Conservation (phyloP, 345 rosid genomes). For the Eucalyptus guilfoylei region DNA sequence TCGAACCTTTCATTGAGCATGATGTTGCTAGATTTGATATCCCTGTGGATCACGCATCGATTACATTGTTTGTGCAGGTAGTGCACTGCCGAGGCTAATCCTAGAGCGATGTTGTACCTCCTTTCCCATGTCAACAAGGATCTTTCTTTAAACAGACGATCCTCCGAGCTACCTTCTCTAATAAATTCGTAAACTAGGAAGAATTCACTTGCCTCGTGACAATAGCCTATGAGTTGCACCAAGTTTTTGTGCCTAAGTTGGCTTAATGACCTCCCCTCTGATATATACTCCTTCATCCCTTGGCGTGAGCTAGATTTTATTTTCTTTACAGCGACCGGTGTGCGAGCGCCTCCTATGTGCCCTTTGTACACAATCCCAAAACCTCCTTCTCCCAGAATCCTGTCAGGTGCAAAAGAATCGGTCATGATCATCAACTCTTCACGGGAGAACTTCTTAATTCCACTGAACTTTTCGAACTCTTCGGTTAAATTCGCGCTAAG, state of each 20-base stretch:
- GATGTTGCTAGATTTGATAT: not conserved
- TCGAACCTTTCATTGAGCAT: fast-evolving
- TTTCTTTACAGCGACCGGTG: not conserved
- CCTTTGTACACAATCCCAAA: not conserved
- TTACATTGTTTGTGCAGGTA: not conserved
- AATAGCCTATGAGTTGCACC: not conserved
- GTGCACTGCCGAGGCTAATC: fast-evolving
- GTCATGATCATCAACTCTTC: too few species aligned
- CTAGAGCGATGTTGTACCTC: not conserved
- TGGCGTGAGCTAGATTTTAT: not conserved
- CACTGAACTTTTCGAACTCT: too few species aligned
- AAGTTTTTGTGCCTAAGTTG: not conserved
- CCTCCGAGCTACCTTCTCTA: fast-evolving
- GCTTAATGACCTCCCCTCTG: not conserved
- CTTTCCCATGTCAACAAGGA: not conserved
- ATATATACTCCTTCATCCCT: not conserved
- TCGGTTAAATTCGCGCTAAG: too few species aligned
- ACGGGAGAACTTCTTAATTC: too few species aligned
- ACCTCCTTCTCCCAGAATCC: too few species aligned
- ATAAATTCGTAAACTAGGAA: not conserved
- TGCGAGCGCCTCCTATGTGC: not conserved
- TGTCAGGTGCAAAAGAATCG: too few species aligned
- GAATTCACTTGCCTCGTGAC: fast-evolving
- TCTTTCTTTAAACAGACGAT: not conserved
- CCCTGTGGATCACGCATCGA: not conserved